Base-by-base conservation (phyloP, 768 basidiomycete species). In the Amanita jacksonii region DNA sequence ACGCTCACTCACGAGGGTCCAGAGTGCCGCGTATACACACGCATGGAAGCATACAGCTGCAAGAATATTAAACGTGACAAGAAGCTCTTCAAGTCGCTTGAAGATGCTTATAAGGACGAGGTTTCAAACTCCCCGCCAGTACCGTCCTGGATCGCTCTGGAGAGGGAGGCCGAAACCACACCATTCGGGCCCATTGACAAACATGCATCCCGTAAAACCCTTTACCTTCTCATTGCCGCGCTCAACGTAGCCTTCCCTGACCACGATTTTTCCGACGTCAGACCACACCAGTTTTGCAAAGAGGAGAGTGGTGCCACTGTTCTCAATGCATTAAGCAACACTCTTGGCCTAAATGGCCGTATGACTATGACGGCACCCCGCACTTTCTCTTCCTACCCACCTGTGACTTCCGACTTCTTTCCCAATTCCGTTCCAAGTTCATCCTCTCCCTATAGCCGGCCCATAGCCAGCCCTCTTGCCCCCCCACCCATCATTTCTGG, bases 201-300 rank as follows among this genome's bases (percentile, higher is more conserved):
- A 56, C 83, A 81, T 33, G 69, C 74, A 36, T 82, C 85, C 25
- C 74, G 90, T 55, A 96, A 94, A 74, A 93, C 88, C 3, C 81
- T 96, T 46, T 96, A 92, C 69, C 79, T 93, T 39, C 84, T 98
- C 60, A 96, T 98, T 56, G 86, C 90, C 24, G 91, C 92, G 2
- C 82, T 99, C 55, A 99, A 99, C 68, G 79, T 90, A 56, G 93
- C 94, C 5, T 99, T 93, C 59, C 94, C 94, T 2, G 94, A 98
- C 74, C 77, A 97, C 67, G 93, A 97, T 57, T 99, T 98, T 68
- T 87, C 88, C 5, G 84, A 88, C 60, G 84, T 96, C 41, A 78
- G 85, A 20, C 87, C 92, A 0, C 81, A 82, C 8, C 85, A 94
- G 54, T 99, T 99, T 63, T 79, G 75, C 57, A 82, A 82, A 46